phyloP scores from a whole-genome alignment of 805 yeast genomes.

The Wickerhamiella lipophila region DNA sequence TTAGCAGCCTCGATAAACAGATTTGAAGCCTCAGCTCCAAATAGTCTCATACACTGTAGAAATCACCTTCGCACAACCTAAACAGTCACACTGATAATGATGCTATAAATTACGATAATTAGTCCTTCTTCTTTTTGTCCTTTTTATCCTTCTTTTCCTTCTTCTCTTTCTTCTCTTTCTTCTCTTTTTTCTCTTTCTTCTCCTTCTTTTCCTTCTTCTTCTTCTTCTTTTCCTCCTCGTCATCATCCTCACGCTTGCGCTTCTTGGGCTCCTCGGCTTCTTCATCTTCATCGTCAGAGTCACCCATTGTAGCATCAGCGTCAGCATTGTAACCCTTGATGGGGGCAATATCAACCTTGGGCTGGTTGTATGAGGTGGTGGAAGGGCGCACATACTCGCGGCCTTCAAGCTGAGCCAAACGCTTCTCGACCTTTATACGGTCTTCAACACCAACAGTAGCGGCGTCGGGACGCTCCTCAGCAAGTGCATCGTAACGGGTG shows the following conservation, averaged over 20 bases:
- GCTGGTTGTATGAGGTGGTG: conserved; percentile 59
- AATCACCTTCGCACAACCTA: not conserved
- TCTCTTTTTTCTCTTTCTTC: conserved; percentile 19
- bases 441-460: conserved; percentile 88
- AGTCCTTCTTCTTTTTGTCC: conserved; percentile 16
- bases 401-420: conserved; percentile 92
- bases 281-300: conserved; percentile 10
- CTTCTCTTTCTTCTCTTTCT: conserved; percentile 19
- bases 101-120: conserved; percentile 12
- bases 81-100: not conserved
- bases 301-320: conserved; percentile 65
- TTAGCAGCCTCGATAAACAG: no score
- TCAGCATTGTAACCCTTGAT: conserved; percentile 86
- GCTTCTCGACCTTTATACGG: conserved; percentile 85
- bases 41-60: no score
- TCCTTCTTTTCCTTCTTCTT: conserved; percentile 19
- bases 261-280: conserved; percentile 9
- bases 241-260: conserved; percentile 9
- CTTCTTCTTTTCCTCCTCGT: conserved; percentile 15
- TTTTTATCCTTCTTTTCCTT: conserved; percentile 18
- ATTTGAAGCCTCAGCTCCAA: no score
- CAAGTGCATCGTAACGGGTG: conserved; percentile 87
- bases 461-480: conserved; percentile 92
- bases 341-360: conserved; percentile 76
- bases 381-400: conserved; percentile 78